Evolutionary conservation across 345 rosid species (phyloP), one percentile per base, ranked within the genome.

Genomic region (Citrus medica): DNA sequence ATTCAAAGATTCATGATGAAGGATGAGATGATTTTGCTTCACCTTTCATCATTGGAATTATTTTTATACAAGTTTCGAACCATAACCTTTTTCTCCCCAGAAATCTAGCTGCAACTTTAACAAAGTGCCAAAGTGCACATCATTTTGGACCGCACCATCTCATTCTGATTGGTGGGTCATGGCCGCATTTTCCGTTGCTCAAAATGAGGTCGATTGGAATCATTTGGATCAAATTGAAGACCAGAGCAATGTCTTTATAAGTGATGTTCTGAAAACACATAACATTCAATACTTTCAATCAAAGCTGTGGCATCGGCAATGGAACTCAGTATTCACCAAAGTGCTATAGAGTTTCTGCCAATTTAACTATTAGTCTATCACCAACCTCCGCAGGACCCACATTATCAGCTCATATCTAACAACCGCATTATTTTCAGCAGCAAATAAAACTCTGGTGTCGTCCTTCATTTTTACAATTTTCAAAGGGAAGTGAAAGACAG

Each of bases 11-110:
- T 30, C 65, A 85, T 82, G 76, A 89, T 83, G 87, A 74, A 62
- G 59, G 6, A 22, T 51, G 70, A 25, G 48, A 86, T 89, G 85
- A 87, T 89, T 77, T 79, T 87, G 92, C 88, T 87, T 82, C 82
- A 46, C 64, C 89, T 85, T 83, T 86, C 82, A 86, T 83, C 78
- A 87, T 81, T 86, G 70, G 48, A 63, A 8, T 67, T 75, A 51
- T 85, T 83, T 87, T 83, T 63, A 60, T 81, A 60, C 85, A 83
- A 83, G 84, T 80, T 83, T 71, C 74, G 30, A 79, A 82, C 78
- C 75, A 64, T 76, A 32, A 59, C 21, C 73, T 75, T 80, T 81
- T 76, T 67, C 75, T 65, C 67, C 65, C 59, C 62, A 30, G 66
- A 78, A 81, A 59, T 59, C 19, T 46, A 14, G 37, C 67, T 22